These are phyloP conservation scores for Solanum microdontum DNA, from an alignment of 257 asterid species.

Conservation along the genomic window DNA sequence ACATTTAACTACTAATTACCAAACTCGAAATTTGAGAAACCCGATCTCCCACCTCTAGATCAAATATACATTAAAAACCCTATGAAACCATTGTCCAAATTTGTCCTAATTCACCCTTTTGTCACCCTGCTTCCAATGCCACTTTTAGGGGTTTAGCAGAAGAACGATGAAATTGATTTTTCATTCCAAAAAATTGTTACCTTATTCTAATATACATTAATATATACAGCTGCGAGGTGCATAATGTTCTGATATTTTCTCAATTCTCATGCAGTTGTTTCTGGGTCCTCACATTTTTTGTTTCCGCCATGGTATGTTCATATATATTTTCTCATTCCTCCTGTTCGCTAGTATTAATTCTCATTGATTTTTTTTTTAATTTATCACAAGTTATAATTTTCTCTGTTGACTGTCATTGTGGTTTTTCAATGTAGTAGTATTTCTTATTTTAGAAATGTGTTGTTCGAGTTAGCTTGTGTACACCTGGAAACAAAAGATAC, in stretches of 20 bases:
- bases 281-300: not conserved
- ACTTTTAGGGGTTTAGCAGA: not conserved
- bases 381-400: not conserved
- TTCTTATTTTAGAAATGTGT: not conserved
- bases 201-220: not conserved
- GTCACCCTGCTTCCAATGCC: not conserved
- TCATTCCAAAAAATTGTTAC: not conserved
- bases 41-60: too few relatives aligned
- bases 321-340: not conserved
- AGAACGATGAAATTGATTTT: not conserved
- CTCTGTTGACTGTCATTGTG: not conserved
- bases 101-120: not conserved
- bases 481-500: not conserved
- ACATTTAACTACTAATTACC: too few relatives aligned
- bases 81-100: not conserved
- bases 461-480: not conserved
- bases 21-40: too few relatives aligned
- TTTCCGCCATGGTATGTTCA: not conserved
- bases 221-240: not conserved
- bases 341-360: not conserved
- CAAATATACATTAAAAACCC: not conserved
- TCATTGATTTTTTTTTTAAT: not conserved
- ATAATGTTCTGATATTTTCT: not conserved
- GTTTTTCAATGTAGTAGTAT: not conserved
- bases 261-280: not conserved